Evolutionary conservation across 2,329 filamentous ascomycete species (phyloP), one percentile per base, ranked within the genome.

Genomic region (Sclerotinia nivalis): DNA sequence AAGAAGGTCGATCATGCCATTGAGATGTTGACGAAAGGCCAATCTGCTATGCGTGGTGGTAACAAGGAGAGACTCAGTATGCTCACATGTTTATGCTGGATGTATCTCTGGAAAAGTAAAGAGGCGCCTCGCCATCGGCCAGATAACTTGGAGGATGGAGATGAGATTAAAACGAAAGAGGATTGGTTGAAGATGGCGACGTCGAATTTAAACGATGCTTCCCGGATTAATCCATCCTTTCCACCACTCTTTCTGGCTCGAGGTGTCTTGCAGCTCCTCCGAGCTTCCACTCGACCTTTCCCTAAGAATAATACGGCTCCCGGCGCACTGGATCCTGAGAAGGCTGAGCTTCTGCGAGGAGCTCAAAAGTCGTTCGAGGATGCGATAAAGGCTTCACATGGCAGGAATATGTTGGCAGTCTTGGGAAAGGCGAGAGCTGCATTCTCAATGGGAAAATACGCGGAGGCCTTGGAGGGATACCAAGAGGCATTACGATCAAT

Each of bases 311-410:
- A 64, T 34, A 64, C 61, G 22, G 61, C 47, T 18, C 81, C 87
- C 1, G 83, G 86, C 7, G 86, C 84, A 12, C 83, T 90, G 54
- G 91, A 94, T 74, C 87, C 89, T 2, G 93, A 97, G 66, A 79
- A 88, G 78, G 86, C 89, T 65, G 93, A 97, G 75, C 89, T 93
- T 52, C 82, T 97, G 72, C 92, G 93, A 75, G 89, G 91, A 72
- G 94, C 96, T 1, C 84, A 95, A 72, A 97, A 97, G 81, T 93
- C 92, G 72, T 99, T 99, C 78, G 96, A 99, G 73, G 95, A 98
- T 79, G 93, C 95, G 3, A 89, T 96, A 65, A 89, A 93, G 73
- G 89, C 92, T 9, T 97, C 95, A 0, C 87, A 91, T 69, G 90
- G 91, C 40, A 92, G 91, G 79, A 99, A 99, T 77, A 90, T 98